A percentile compares a stretch with the other conserved stretches of the same genome.
These are phyloP conservation scores for Xylaria sp. DNA, from an alignment of 2,329 filamentous ascomycete genomes.

Conservation along the genomic window DNA sequence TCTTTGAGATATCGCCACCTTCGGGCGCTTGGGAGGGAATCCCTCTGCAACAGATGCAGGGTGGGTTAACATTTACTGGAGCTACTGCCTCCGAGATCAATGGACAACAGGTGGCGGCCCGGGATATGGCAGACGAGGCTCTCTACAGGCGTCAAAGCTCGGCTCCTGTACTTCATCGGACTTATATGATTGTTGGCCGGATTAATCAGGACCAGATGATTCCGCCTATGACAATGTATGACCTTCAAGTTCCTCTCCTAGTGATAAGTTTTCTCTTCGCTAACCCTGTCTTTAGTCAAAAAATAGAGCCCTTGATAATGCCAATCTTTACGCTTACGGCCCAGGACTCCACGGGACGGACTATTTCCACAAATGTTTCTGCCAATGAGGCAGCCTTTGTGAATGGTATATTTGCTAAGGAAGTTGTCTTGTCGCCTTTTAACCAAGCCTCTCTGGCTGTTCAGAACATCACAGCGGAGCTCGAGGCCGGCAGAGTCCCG, in stretches of 20 bases:
- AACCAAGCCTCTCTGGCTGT: constrained; percentile 62
- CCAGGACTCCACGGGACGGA: constrained; percentile 61
- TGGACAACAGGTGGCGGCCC: constrained; percentile 19
- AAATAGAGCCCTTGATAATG: constrained; percentile 72
- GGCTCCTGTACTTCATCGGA: constrained; percentile 63
- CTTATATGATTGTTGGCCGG: constrained; percentile 75
- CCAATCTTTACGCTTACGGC: constrained; percentile 75
- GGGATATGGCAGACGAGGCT: not conserved
- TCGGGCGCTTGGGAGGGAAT: constrained; percentile 65
- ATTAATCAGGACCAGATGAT: constrained; percentile 69
- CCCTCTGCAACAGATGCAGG: constrained; percentile 62
- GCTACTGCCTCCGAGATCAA: constrained; percentile 59
- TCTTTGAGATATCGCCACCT: constrained; percentile 75
- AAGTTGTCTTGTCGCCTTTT: constrained; percentile 64
- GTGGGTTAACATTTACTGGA: constrained; percentile 65
- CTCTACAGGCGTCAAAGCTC: constrained; percentile 40
- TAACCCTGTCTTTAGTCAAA: constrained; percentile 55
- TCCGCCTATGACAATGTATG: constrained; percentile 70
- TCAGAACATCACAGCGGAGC: constrained; percentile 56
- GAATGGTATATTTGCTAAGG: constrained; percentile 73
- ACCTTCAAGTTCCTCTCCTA: constrained; percentile 23
- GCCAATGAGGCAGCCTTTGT: constrained; percentile 78
- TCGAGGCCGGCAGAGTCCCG: constrained; percentile 65
- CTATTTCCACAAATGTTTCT: constrained; percentile 72
- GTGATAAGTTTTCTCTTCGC: not conserved